Percentiles rank a stretch among this genome's conserved stretches.
Evolutionary conservation across 495 filamentous ascomycete species (phyloP).

Genomic region (Hypoxylon fuscum): DNA sequence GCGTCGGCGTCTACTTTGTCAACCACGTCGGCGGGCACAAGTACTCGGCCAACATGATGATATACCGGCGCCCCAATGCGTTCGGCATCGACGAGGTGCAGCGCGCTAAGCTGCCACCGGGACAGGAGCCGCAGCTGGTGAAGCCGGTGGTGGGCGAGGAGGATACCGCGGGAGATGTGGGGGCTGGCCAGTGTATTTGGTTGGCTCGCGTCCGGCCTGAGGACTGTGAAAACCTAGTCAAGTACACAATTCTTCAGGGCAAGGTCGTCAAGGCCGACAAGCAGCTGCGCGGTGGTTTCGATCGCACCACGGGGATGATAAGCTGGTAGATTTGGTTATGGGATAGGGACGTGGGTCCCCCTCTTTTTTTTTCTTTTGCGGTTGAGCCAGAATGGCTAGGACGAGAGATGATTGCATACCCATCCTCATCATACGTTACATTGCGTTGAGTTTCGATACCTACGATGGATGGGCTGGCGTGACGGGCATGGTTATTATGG

Average conservation of each 20-base stretch:
- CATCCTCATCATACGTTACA: background rate
- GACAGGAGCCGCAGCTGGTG: constrained; percentile 30
- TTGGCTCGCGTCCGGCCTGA: constrained; percentile 86
- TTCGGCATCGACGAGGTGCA: constrained; percentile 61
- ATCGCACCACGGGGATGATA: constrained; percentile 77
- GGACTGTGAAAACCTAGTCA: constrained; percentile 93
- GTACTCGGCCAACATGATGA: constrained; percentile 89
- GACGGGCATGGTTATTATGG: too few species aligned
- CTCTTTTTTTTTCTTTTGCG: background rate
- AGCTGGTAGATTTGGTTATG: constrained; percentile 76
- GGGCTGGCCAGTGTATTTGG: constrained; percentile 92
- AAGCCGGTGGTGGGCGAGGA: constrained; percentile 22
- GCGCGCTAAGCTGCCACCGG: constrained; percentile 48
- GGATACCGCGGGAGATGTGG: constrained; percentile 55
- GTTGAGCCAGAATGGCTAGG: background rate
- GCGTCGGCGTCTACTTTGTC: constrained; percentile 95
- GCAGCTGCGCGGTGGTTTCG: constrained; percentile 90
- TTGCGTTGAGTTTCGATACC: background rate
- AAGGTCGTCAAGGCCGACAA: constrained; percentile 88
- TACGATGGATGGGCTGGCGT: constrained; percentile 10
- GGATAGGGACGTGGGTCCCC: too few species aligned
- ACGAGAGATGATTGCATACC: too few species aligned
- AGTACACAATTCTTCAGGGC: constrained; percentile 88
- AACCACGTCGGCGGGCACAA: constrained; percentile 96
- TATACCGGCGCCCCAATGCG: constrained; percentile 77